phyloP scores from a whole-genome alignment of 2,329 filamentous ascomycete genomes.

The Zasmidium citrigriseum region DNA sequence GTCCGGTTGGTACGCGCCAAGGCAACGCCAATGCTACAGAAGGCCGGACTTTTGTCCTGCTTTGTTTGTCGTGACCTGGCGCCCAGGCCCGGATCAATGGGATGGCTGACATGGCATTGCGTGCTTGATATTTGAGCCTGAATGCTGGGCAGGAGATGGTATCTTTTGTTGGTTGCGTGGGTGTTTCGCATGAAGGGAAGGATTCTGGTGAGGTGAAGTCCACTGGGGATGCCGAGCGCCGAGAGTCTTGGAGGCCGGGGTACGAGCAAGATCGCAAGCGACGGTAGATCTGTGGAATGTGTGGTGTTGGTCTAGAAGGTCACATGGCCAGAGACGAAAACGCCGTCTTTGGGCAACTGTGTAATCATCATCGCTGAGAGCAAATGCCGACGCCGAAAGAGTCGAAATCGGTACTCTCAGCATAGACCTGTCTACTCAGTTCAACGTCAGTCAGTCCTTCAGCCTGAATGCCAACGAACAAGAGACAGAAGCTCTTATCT shows the following conservation, averaged over 20 bases:
- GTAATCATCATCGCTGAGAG: no score
- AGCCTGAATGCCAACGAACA: no score
- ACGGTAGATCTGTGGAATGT: no score
- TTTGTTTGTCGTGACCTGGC: background rate
- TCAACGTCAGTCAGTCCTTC: no score
- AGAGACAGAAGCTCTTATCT: no score
- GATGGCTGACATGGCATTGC: background rate
- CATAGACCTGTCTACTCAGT: no score
- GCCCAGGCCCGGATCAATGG: background rate
- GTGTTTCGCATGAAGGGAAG: background rate
- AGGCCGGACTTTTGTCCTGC: background rate
- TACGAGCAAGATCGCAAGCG: no score
- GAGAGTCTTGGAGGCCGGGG: background rate
- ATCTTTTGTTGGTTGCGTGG: background rate
- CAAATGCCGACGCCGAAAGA: no score
- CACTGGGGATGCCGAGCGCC: background rate
- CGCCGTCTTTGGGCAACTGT: no score
- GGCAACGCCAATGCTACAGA: background rate
- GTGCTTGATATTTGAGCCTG: background rate
- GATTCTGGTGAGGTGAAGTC: background rate
- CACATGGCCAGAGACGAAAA: no score
- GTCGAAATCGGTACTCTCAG: no score
- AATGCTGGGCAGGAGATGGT: background rate
- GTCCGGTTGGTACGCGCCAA: background rate
- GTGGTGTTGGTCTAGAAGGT: no score